Percentiles rank a stretch among this genome's conserved stretches.
Conservation (phyloP, 768 basidiomycete species). For the Rhodosporidiobolus sp. region DNA sequence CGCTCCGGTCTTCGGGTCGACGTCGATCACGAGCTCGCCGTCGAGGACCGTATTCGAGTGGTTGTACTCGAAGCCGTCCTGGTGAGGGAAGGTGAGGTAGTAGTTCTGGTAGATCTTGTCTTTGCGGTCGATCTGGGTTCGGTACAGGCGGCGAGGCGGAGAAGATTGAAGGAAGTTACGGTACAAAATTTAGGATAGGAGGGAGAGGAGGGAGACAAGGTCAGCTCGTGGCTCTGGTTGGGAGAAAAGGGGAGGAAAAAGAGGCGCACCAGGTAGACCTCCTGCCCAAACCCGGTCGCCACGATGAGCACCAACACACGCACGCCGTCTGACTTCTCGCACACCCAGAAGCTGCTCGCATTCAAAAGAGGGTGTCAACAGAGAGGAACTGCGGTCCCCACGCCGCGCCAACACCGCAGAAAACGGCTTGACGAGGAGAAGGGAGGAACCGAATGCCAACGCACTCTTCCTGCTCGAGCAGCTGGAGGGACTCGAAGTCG, state of each 20-base stretch:
- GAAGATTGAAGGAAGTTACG: neutral
- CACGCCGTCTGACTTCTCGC: slow-evolving; percentile 96
- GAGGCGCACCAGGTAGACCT: slow-evolving; percentile 69
- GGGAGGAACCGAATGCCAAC: slow-evolving; percentile 1
- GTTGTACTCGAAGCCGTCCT: slow-evolving; percentile 65
- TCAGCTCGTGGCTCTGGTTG: no score
- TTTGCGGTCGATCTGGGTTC: slow-evolving; percentile 82
- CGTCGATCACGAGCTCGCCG: slow-evolving; percentile 88
- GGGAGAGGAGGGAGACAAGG: neutral
- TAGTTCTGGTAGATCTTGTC: slow-evolving; percentile 72
- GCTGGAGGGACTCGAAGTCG: slow-evolving; percentile 62
- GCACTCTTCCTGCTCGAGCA: slow-evolving; percentile 80
- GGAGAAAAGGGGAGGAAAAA: neutral
- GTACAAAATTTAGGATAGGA: neutral
- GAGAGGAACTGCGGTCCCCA: neutral
- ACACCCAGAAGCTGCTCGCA: slow-evolving; percentile 84
- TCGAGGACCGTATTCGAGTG: slow-evolving; percentile 80
- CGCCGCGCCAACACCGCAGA: neutral
- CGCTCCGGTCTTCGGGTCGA: slow-evolving; percentile 68
- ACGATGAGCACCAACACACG: slow-evolving; percentile 79
- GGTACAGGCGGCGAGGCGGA: neutral
- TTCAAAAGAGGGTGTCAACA: neutral
- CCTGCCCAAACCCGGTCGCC: slow-evolving; percentile 54
- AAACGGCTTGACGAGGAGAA: neutral
- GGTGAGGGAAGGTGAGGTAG: slow-evolving; percentile 86